Percentiles rank a stretch among this genome's conserved stretches.
phyloP scores from a whole-genome alignment of 1,284 basidiomycete genomes.

The Ustilago xerochloae region DNA sequence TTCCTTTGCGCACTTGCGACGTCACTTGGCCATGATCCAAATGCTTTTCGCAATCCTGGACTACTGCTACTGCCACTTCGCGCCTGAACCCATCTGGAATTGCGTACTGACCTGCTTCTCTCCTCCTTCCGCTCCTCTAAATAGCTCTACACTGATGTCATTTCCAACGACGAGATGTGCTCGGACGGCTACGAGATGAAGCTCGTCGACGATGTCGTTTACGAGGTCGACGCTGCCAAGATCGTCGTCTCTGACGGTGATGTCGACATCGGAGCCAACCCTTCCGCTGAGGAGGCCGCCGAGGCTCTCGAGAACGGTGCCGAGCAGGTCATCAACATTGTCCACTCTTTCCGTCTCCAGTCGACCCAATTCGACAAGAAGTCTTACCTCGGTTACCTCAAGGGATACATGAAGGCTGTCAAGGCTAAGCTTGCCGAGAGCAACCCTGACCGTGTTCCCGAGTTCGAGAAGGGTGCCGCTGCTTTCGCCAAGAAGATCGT shows the following conservation, averaged over 20 bases:
- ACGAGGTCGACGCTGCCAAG: conserved; percentile 86
- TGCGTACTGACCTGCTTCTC: not conserved
- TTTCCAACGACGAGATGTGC: conserved; percentile 86
- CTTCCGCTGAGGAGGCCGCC: conserved; percentile 82
- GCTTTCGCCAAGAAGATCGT: conserved; percentile 76
- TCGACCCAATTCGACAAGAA: conserved; percentile 91
- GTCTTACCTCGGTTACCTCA: conserved; percentile 84
- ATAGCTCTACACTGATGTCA: conserved; percentile 77
- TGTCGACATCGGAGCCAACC: conserved; percentile 84
- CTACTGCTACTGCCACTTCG: not conserved
- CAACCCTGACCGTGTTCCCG: conserved; percentile 78
- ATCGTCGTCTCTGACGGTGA: conserved; percentile 84
- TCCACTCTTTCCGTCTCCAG: conserved; percentile 91
- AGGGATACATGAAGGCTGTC: conserved; percentile 85
- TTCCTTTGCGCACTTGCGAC: no score
- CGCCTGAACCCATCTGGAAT: not conserved
- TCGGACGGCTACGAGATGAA: conserved; percentile 74
- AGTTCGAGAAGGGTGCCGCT: conserved; percentile 85
- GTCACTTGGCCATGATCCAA: not conserved
- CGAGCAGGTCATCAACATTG: conserved; percentile 85
- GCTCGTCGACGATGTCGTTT: conserved; percentile 83
- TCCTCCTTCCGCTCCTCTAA: not conserved
- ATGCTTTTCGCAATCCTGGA: not conserved
- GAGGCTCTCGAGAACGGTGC: conserved; percentile 86
- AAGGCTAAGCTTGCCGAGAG: conserved; percentile 72